phyloP scores from a whole-genome alignment of 2,329 filamentous ascomycete genomes.

The Fusarium sp. region DNA sequence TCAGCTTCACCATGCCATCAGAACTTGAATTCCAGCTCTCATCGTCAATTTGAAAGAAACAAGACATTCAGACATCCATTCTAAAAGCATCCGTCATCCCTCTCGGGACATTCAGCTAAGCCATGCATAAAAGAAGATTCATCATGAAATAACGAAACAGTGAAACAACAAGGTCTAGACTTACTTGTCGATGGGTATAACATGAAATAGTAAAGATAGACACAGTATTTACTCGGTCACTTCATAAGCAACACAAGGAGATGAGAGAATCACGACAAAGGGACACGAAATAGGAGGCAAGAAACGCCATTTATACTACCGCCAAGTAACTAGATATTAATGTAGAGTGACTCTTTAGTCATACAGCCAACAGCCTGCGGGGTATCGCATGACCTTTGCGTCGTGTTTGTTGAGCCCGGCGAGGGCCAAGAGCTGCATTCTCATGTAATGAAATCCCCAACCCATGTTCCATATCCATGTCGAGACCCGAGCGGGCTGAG shows the following conservation, averaged over 20 bases:
- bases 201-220: background rate
- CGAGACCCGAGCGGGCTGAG: background rate
- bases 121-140: constrained; percentile 48
- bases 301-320: constrained; percentile 30
- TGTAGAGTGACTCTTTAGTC: constrained; percentile 8
- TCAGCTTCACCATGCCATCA: constrained; percentile 4
- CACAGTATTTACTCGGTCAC: background rate
- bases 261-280: background rate
- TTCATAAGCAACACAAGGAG: background rate
- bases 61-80: constrained; percentile 47
- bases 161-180: background rate
- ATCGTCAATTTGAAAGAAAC: background rate
- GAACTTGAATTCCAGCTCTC: background rate
- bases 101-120: constrained; percentile 48
- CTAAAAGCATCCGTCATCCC: constrained; percentile 41
- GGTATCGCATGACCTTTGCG: constrained; percentile 39
- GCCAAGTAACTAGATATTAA: constrained; percentile 14
- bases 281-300: background rate
- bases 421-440: constrained; percentile 41
- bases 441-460: constrained; percentile 41
- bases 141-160: constrained; percentile 38
- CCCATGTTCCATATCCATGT: constrained; percentile 34
- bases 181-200: constrained; percentile 8
- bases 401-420: constrained; percentile 13
- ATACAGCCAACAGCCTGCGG: constrained; percentile 32